phyloP scores from a whole-genome alignment of 2,329 filamentous ascomycete genomes.

The Fusarium sp. region DNA sequence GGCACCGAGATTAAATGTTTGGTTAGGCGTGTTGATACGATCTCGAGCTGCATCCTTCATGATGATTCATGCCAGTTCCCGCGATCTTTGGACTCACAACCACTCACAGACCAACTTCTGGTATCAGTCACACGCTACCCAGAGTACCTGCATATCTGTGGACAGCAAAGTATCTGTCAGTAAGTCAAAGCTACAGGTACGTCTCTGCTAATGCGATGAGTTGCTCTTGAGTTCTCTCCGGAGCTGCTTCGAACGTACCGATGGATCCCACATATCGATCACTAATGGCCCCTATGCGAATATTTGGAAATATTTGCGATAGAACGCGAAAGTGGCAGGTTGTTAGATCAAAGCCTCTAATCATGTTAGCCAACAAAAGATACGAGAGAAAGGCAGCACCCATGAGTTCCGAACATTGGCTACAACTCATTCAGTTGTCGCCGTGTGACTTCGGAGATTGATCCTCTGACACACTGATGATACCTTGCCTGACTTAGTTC shows the following conservation, averaged over 20 bases:
- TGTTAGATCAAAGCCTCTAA: neutral
- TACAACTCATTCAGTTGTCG: constrained; percentile 10
- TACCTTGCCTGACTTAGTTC: constrained; percentile 19
- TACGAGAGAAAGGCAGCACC: constrained; percentile 1
- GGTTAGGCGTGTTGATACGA: constrained; percentile 2
- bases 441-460: constrained; percentile 28
- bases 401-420: neutral
- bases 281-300: neutral
- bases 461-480: constrained; percentile 23
- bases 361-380: neutral
- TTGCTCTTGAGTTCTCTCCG: neutral
- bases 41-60: neutral
- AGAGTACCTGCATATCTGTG: neutral
- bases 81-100: neutral
- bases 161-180: neutral
- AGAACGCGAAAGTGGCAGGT: neutral
- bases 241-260: constrained; percentile 13
- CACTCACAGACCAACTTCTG: neutral
- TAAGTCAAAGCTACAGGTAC: neutral
- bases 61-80: constrained; percentile 25
- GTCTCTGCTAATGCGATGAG: neutral
- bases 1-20: neutral
- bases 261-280: neutral
- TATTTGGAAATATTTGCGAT: neutral
- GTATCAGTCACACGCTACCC: neutral